A percentile compares a stretch with the other conserved stretches of the same genome.
phyloP scores from a whole-genome alignment of 2,329 filamentous ascomycete species.

The Aspergillus bombycis region DNA sequence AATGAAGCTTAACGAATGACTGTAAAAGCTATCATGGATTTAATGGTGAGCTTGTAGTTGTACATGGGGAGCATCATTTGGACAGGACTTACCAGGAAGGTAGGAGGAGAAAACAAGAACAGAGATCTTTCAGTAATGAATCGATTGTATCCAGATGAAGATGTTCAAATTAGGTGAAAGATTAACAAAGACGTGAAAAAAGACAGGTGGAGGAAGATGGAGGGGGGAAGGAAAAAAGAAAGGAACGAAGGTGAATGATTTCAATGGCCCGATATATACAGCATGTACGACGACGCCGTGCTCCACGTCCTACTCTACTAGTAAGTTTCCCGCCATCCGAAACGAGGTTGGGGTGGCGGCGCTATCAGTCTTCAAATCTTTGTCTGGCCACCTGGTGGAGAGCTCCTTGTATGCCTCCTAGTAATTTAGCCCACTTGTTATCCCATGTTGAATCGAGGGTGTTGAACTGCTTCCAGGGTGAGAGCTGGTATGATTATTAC shows the following conservation, averaged over 20 bases:
- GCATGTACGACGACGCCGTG: conserved; percentile 18
- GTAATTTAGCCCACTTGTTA: conserved; percentile 5
- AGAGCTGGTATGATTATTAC: background rate
- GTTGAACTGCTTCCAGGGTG: background rate
- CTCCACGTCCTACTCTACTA: background rate
- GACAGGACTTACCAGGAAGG: background rate
- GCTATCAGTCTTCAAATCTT: conserved; percentile 25
- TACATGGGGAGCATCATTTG: background rate
- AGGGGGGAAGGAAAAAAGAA: background rate
- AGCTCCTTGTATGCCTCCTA: conserved; percentile 10
- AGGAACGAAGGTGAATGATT: conserved; percentile 7
- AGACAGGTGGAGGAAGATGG: background rate
- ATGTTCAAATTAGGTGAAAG: background rate
- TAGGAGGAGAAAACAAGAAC: background rate
- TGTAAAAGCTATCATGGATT: background rate
- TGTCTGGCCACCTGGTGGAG: conserved; percentile 11
- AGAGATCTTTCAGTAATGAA: background rate
- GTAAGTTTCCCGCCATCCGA: conserved; percentile 10
- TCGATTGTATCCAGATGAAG: background rate
- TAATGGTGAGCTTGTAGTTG: background rate
- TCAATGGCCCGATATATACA: conserved; percentile 22
- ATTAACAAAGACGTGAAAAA: background rate
- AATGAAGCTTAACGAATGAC: background rate
- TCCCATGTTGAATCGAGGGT: background rate
- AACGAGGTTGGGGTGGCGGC: conserved; percentile 25